Evolutionary conservation across 2,329 filamentous ascomycete species (phyloP), one percentile per base, ranked within the genome.

Genomic region (Fusarium poae): DNA sequence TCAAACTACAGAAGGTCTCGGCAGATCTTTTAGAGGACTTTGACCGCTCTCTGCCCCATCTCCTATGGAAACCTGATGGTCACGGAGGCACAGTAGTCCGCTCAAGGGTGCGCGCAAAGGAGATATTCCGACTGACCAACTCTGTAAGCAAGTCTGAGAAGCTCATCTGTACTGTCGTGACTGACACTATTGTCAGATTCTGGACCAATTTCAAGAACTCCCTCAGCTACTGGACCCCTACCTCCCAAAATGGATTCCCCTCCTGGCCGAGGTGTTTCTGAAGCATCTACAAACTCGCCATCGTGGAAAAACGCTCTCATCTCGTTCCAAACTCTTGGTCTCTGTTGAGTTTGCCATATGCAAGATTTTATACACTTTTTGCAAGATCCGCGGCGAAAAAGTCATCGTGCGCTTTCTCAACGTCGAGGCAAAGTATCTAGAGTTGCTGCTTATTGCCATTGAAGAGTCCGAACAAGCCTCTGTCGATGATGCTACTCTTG

Each of bases 131-230:
- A 53, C 74, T 87, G 39, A 82, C 83, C 20, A 82, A 80, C 20
- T 75, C 80, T 67, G 86, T 88, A 72, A 74, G 73, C 13, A 12
- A 25, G 6, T 12, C 12, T 12, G 5, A 2, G 4, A 20, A 13
- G 16, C 25, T 9, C 35, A 51, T 9, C 13, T 16, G 18, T 4
- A 7, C 16, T 10, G n/a, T 42, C 10, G 11, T 15, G 7, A 18
- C 63, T 70, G 5, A 70, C 39, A 6, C 23, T 49, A 35, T 18
- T 35, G 3, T 50, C 30, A 85, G 83, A 78, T 86, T 6, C 88
- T 99, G 50, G 94, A 97, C 72, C 89, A 92, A 3, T 99, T 98
- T 72, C 95, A 98, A 83, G 94, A 97, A 82, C 91, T 97, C 70
- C 96, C 96, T 20, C 96, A 99, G 78, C 86, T 98, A 39, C 86